Evolutionary conservation across 306 rosid species (phyloP).

Genomic region (Phaseolus lunatus): DNA sequence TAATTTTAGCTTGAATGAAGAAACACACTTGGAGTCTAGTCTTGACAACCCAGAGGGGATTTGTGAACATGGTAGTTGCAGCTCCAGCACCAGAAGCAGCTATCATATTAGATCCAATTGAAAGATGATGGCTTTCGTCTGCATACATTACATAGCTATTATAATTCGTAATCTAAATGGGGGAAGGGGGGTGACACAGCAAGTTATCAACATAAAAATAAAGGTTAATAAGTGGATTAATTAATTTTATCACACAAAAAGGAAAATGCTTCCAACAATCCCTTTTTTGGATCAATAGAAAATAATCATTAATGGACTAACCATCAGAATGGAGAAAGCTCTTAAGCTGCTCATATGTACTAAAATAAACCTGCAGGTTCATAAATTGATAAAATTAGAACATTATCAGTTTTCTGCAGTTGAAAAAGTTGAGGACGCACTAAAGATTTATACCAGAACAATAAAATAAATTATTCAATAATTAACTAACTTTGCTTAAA

Average conservation of each 20-base stretch:
- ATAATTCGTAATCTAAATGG: constrained; percentile 13
- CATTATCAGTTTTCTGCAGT: constrained; percentile 2
- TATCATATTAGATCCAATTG: constrained; percentile 80
- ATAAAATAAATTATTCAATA: constrained; percentile 3
- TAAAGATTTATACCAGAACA: constrained; percentile 5
- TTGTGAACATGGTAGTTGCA: constrained; percentile 78
- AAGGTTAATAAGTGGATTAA: constrained; percentile 10
- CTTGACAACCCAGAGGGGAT: constrained; percentile 97
- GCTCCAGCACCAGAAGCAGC: constrained; percentile 97
- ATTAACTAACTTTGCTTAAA: constrained; percentile 20
- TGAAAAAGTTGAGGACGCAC: constrained; percentile 26
- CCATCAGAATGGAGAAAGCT: constrained; percentile 65
- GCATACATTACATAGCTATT: constrained; percentile 47
- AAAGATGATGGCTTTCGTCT: constrained; percentile 74
- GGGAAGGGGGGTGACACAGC: background rate
- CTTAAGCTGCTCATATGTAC: constrained; percentile 75
- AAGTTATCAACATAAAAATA: constrained; percentile 37
- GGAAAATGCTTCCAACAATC: constrained; percentile 1
- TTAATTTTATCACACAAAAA: background rate
- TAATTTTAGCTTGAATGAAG: constrained; percentile 35
- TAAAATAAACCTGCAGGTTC: constrained; percentile 72
- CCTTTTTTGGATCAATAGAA: constrained; percentile 23
- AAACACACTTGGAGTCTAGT: constrained; percentile 83
- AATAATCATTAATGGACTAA: constrained; percentile 49
- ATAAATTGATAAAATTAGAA: constrained; percentile 35